Conservation (phyloP, 2,329 filamentous ascomycete genomes). For the Phialemonium atrogriseum region DNA sequence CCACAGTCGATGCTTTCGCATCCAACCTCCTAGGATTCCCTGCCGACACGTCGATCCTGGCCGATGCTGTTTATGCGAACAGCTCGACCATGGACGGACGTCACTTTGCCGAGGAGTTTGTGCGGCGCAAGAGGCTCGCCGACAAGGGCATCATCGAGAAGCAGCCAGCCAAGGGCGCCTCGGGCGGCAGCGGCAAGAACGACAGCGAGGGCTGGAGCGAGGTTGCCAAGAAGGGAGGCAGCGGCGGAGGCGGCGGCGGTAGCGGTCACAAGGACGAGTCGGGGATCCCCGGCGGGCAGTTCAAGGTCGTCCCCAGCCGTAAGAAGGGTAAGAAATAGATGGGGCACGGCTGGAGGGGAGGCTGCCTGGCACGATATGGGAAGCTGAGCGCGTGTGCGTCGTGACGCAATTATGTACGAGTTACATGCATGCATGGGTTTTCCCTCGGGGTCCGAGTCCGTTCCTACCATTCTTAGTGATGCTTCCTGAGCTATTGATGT, state of each 20-base stretch:
- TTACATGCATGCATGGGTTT: no score
- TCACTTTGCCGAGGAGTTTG: slow-evolving; percentile 90
- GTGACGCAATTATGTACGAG: background rate
- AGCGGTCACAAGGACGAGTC: slow-evolving; percentile 32
- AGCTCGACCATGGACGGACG: slow-evolving; percentile 86
- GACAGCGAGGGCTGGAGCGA: slow-evolving; percentile 78
- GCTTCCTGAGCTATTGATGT: no score
- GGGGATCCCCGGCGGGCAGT: slow-evolving; percentile 49
- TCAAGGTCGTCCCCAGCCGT: slow-evolving; percentile 85
- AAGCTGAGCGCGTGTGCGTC: no score
- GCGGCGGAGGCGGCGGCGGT: slow-evolving; percentile 27
- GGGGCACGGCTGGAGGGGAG: slow-evolving; percentile 1
- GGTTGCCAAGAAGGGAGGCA: slow-evolving; percentile 84
- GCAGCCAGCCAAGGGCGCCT: slow-evolving; percentile 51
- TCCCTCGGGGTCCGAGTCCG: no score
- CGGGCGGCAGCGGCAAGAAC: slow-evolving; percentile 34
- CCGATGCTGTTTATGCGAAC: slow-evolving; percentile 79
- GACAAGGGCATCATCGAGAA: slow-evolving; percentile 79
- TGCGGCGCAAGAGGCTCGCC: slow-evolving; percentile 85
- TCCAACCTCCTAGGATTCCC: slow-evolving; percentile 68
- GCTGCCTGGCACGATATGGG: no score
- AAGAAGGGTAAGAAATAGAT: slow-evolving; percentile 82
- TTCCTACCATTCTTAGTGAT: no score
- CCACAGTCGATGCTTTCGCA: slow-evolving; percentile 70
- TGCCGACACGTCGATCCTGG: slow-evolving; percentile 70